Percentiles rank a stretch among this genome's conserved stretches.
These are phyloP conservation scores for Candida labiduridarum DNA, from an alignment of 1,139 yeast species.

Conservation along the genomic window DNA sequence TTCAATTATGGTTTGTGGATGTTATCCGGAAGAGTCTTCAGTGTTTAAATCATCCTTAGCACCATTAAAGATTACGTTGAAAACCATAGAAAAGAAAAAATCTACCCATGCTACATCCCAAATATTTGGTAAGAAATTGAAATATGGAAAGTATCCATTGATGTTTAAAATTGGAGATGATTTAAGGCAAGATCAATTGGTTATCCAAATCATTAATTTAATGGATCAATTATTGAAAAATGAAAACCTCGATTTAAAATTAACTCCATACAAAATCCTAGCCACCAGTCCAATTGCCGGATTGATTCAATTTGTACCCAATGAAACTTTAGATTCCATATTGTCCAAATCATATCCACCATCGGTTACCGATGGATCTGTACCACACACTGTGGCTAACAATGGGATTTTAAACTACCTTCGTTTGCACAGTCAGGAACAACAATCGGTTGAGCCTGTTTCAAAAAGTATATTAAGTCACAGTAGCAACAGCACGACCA, in stretches of 20 bases:
- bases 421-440: constrained; percentile 60
- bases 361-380: constrained; percentile 8
- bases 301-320: constrained; percentile 88
- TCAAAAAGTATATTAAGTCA: constrained; percentile 31
- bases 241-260: constrained; percentile 84
- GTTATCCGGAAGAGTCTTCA: constrained; percentile 75
- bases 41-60: constrained; percentile 91
- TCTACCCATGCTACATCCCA: constrained; percentile 25
- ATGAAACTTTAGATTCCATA: constrained; percentile 85
- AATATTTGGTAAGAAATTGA: constrained; percentile 37
- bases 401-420: constrained; percentile 75
- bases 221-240: constrained; percentile 89
- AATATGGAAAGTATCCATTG: constrained; percentile 66
- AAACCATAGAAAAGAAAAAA: constrained; percentile 44
- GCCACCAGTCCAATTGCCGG: constrained; percentile 94
- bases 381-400: constrained; percentile 12
- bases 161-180: constrained; percentile 98
- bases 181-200: constrained; percentile 92
- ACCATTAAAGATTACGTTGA: constrained; percentile 81
- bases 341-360: constrained; percentile 60
- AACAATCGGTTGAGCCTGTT: constrained; percentile 28
- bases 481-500: constrained; percentile 7
- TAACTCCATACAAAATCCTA: constrained; percentile 87
- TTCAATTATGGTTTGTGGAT: constrained; percentile 65
- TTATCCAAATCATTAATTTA: constrained; percentile 84